phyloP scores from a whole-genome alignment of 306 rosid species.

The Dryas drummondii region DNA sequence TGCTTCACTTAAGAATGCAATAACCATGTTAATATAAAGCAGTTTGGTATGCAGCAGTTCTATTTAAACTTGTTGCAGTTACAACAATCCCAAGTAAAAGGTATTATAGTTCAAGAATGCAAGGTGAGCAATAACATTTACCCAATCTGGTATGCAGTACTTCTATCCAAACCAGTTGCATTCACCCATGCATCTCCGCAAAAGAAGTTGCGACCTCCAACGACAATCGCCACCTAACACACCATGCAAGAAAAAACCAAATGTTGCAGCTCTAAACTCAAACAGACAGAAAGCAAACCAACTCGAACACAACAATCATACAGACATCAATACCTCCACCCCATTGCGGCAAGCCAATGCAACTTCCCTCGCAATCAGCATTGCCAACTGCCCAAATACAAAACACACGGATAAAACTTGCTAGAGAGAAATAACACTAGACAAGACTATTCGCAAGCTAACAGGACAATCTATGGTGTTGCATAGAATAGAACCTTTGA shows the following conservation, averaged over 20 bases:
- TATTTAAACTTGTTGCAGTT: background rate
- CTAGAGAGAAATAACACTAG: slow-evolving; percentile 4
- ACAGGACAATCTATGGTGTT: background rate
- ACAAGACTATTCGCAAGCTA: slow-evolving; percentile 11
- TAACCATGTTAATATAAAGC: background rate
- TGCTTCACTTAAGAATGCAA: background rate
- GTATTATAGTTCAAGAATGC: slow-evolving; percentile 3
- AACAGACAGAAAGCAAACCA: slow-evolving; percentile 12
- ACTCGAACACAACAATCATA: slow-evolving; percentile 21
- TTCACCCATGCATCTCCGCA: slow-evolving; percentile 94
- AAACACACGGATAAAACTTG: slow-evolving; percentile 21
- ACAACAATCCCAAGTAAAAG: background rate
- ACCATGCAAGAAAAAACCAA: slow-evolving; percentile 16
- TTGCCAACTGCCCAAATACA: slow-evolving; percentile 57
- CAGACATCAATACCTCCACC: slow-evolving; percentile 64
- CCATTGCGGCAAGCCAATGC: slow-evolving; percentile 79
- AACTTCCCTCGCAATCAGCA: slow-evolving; percentile 81
- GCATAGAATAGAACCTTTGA: slow-evolving; percentile 59
- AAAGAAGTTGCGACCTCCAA: slow-evolving; percentile 94
- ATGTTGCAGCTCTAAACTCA: slow-evolving; percentile 25
- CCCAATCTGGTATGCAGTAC: slow-evolving; percentile 95
- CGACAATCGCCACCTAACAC: slow-evolving; percentile 79
- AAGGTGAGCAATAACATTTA: slow-evolving; percentile 26
- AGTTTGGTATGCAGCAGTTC: background rate
- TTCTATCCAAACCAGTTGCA: slow-evolving; percentile 84